These are phyloP conservation scores for Hansenula lynferdii DNA, from an alignment of 1,139 yeast genomes.

Conservation along the genomic window DNA sequence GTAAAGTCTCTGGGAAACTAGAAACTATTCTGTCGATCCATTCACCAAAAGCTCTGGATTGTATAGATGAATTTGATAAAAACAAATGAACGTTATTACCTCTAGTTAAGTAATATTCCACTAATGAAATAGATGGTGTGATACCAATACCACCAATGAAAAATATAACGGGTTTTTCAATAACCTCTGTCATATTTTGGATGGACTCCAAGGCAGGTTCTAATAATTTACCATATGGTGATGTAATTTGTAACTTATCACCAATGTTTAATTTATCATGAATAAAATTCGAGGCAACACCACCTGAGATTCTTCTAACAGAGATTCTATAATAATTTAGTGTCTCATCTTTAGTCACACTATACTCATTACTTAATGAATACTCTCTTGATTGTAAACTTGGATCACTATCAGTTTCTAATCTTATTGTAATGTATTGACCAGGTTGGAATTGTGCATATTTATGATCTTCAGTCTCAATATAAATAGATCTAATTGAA, in stretches of 20 bases:
- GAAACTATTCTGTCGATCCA: slow-evolving; percentile 10
- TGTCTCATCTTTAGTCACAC: slow-evolving; percentile 11
- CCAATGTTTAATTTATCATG: slow-evolving; percentile 48
- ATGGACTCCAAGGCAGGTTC: slow-evolving; percentile 20
- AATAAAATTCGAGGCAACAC: slow-evolving; percentile 48
- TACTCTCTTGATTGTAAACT: slow-evolving; percentile 43
- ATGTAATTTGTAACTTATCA: slow-evolving; percentile 43
- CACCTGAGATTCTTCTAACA: slow-evolving; percentile 45
- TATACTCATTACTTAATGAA: slow-evolving; percentile 39
- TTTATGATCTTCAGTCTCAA: slow-evolving; percentile 40
- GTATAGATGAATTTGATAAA: slow-evolving; percentile 12
- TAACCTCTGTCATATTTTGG: slow-evolving; percentile 19
- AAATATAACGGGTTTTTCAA: slow-evolving; percentile 35
- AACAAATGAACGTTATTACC: slow-evolving; percentile 13
- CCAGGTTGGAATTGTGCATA: slow-evolving; percentile 43
- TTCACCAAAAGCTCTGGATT: slow-evolving; percentile 11
- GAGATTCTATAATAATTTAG: slow-evolving; percentile 43
- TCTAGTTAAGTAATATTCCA: slow-evolving; percentile 14
- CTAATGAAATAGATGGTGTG: slow-evolving; percentile 39
- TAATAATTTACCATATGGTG: slow-evolving; percentile 54
- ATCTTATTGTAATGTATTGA: slow-evolving; percentile 55
- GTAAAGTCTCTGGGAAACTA: slow-evolving; percentile 8
- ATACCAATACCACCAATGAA: slow-evolving; percentile 66
- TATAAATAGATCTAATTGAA: slow-evolving; percentile 47
- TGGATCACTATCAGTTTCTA: slow-evolving; percentile 31